Percentiles rank a stretch among this genome's conserved stretches.
These are phyloP conservation scores for Pseudotsuga menziesii DNA, from an alignment of 75 land plant genomes.

Conservation along the genomic window DNA sequence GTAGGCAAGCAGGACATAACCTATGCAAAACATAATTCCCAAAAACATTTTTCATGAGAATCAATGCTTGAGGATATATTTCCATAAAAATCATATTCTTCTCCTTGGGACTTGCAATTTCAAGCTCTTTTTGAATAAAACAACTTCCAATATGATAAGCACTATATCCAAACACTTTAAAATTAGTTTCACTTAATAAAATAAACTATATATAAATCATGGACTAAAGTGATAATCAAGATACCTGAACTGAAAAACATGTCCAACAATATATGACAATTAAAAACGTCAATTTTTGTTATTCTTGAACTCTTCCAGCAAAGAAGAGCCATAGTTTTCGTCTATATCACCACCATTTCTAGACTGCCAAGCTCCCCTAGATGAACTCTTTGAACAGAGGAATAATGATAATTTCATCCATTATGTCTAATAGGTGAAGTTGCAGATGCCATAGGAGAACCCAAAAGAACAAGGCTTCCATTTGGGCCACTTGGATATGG, in stretches of 20 bases:
- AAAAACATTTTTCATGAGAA: conserved; percentile 96
- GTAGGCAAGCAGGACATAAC: conserved; percentile 21
- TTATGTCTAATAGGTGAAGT: conserved; percentile 50
- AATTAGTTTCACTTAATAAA: neutral
- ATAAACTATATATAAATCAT: neutral
- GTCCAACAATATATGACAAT: conserved; percentile 83
- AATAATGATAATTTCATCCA: conserved; percentile 50
- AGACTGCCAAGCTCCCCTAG: conserved; percentile 58
- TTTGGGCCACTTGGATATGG: conserved; percentile 71
- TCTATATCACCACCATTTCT: conserved; percentile 39
- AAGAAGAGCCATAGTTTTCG: conserved; percentile 50
- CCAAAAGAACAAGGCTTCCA: conserved; percentile 57
- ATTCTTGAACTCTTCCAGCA: conserved; percentile 86
- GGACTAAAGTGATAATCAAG: neutral
- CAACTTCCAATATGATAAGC: conserved; percentile 94
- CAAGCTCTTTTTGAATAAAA: conserved; percentile 95
- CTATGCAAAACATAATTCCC: conserved; percentile 94
- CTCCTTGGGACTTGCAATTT: conserved; percentile 77
- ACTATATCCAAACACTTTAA: conserved; percentile 33
- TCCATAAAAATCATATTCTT: conserved; percentile 83
- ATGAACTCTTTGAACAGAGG: conserved; percentile 43
- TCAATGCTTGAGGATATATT: conserved; percentile 77
- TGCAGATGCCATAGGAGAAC: conserved; percentile 60
- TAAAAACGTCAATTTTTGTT: conserved; percentile 83
- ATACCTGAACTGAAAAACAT: conserved; percentile 96